These are phyloP conservation scores for Solioccasus polychromus DNA, from an alignment of 768 basidiomycete genomes.

Conservation along the genomic window DNA sequence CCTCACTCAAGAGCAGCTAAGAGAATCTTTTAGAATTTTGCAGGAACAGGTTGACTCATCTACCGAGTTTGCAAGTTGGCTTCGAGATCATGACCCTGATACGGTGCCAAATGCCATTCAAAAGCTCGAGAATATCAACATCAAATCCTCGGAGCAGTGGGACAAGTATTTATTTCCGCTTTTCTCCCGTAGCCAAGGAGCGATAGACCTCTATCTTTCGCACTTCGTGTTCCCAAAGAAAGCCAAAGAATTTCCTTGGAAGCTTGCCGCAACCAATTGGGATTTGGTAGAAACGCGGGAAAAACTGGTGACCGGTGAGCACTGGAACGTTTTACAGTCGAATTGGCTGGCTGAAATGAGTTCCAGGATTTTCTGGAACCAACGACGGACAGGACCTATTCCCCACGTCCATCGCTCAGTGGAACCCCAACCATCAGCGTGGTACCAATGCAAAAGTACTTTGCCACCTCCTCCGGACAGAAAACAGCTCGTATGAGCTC, in stretches of 20 bases:
- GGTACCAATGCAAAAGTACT: constrained; percentile 37
- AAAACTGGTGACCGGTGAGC: too few relatives aligned
- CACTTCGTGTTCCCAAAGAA: neutral
- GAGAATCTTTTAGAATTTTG: constrained; percentile 35
- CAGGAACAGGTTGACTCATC: constrained; percentile 38
- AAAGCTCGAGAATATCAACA: constrained; percentile 39
- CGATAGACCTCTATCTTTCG: too few relatives aligned
- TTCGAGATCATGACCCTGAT: constrained; percentile 3
- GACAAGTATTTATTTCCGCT: constrained; percentile 26
- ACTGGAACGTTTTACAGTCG: too few relatives aligned
- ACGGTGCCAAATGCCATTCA: constrained; percentile 31
- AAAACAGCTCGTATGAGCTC: too few relatives aligned
- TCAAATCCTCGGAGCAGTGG: constrained; percentile 34
- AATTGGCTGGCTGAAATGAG: too few relatives aligned
- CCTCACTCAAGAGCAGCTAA: constrained; percentile 36
- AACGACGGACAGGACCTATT: too few relatives aligned
- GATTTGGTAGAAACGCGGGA: too few relatives aligned
- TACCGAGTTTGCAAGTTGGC: constrained; percentile 41
- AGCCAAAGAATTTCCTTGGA: neutral
- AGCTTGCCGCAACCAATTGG: neutral
- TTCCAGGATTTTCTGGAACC: too few relatives aligned
- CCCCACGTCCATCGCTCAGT: too few relatives aligned
- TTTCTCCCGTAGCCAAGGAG: constrained; percentile 37
- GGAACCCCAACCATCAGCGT: constrained; percentile 26
- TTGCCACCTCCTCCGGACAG: constrained; percentile 15